Evolutionary conservation across 139 green algal species (phyloP), one percentile per base, ranked within the genome.

Genomic region (Chlamydomonas sphaeroides): DNA sequence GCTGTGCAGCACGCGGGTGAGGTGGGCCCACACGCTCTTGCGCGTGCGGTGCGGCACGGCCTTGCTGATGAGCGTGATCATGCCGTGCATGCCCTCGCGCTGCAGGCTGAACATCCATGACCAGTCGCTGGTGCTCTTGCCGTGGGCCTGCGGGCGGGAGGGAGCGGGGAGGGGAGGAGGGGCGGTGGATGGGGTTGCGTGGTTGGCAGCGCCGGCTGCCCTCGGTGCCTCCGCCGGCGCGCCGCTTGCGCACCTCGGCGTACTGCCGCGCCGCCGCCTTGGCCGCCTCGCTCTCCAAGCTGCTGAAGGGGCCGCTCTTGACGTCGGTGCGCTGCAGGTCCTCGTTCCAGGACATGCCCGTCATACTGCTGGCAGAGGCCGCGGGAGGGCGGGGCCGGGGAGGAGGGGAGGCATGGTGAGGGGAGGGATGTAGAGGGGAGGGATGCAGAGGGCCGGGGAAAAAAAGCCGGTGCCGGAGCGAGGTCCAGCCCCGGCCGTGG

Each of bases 31-130:
- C 56, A 96, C 89, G 0, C 88, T 76, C 87, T 96, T 94, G 61
- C 83, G 76, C 18, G 86, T 94, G 42, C 93, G 88, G 36, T 96
- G 68, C 3, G 93, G 93, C 70, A 96, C 85, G 42, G 88, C 88
- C 18, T 68, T 63, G 8, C 86, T 83, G 38, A 94, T 84, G 32
- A 56, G 68, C 26, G 76, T 83, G 84, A 86, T 92, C 42, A 91
- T 84, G 66, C 62, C 45, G 63, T 79, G 23, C 80, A 88, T 67
- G 42, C 80, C 85, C 36, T 84, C 66, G 4, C 59, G 53, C 59
- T 73, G 76, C 62, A 83, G 76, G 1, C 30, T 49, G 51, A 83
- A 73, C 76, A 83, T 73, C 76, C 76, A 83, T 33, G n/a, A 51
- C 76, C 76, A 83, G 48, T 83, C 63, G 2, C 42, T 73, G 63